Conservation (phyloP, 176 grass and related monocot species). For the Oryza australiensis region DNA sequence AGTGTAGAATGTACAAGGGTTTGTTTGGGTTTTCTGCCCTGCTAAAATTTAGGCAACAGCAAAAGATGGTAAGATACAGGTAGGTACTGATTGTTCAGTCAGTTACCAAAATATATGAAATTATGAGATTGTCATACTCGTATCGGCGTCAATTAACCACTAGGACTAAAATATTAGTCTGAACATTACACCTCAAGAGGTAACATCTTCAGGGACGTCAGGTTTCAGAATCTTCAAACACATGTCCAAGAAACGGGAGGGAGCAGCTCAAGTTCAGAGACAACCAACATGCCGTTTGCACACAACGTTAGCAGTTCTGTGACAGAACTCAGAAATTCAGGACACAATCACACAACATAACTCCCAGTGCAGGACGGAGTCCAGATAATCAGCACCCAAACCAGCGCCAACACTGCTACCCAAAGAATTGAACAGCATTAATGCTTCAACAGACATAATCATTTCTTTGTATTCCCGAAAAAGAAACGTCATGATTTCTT, state of each 20-base stretch:
- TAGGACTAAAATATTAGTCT: not conserved
- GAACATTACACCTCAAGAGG: not conserved
- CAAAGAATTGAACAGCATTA: not conserved
- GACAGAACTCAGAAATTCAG: too few species aligned
- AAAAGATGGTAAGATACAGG: too few species aligned
- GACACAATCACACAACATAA: too few species aligned
- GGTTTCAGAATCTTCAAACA: not conserved
- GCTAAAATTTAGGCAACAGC: not conserved
- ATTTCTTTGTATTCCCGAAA: not conserved
- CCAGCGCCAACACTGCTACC: too few species aligned
- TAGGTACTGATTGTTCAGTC: too few species aligned
- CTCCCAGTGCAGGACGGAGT: too few species aligned
- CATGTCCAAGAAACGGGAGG: too few species aligned
- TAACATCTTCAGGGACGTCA: not conserved
- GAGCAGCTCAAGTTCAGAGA: not conserved
- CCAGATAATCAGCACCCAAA: too few species aligned
- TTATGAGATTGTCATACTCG: not conserved
- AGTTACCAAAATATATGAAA: not conserved
- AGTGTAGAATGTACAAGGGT: not conserved
- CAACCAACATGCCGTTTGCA: not conserved
- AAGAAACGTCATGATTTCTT: not conserved
- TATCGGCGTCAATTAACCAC: not conserved
- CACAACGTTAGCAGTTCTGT: too few species aligned
- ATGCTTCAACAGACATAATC: conserved; percentile 2
- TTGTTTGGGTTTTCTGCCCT: not conserved